phyloP scores from a whole-genome alignment of 2,329 filamentous ascomycete genomes.

The Aspergillus piperis region DNA sequence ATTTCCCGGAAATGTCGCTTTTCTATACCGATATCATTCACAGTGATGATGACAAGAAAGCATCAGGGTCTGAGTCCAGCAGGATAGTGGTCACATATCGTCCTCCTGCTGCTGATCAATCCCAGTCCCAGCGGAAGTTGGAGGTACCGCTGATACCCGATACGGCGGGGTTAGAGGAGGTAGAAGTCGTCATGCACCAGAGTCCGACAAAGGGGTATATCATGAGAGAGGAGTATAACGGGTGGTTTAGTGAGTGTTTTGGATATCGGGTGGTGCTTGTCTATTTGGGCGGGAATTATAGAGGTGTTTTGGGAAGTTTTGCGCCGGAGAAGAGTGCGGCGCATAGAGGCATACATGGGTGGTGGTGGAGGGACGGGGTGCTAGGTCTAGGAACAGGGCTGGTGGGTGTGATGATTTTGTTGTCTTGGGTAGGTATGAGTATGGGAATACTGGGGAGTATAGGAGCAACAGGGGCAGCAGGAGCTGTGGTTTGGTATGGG shows the following conservation, averaged over 20 bases:
- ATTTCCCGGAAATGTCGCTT: slow-evolving; percentile 62
- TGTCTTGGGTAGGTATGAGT: slow-evolving; percentile 6
- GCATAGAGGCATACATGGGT: slow-evolving; percentile 10
- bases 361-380: not conserved
- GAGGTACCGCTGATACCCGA: slow-evolving; percentile 61
- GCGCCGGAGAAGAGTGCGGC: slow-evolving; percentile 45
- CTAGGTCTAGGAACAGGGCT: not conserved
- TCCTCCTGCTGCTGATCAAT: slow-evolving; percentile 21
- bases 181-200: slow-evolving; percentile 61
- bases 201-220: slow-evolving; percentile 62
- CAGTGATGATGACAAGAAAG: slow-evolving; percentile 10
- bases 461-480: slow-evolving; percentile 8
- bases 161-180: slow-evolving; percentile 45
- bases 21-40: slow-evolving; percentile 61
- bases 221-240: slow-evolving; percentile 62
- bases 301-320: slow-evolving; percentile 64
- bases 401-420: slow-evolving; percentile 9
- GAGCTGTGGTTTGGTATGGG: slow-evolving; percentile 9
- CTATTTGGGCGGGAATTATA: slow-evolving; percentile 64
- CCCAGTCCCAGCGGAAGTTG: slow-evolving; percentile 34
- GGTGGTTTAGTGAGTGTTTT: slow-evolving; percentile 69
- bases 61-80: slow-evolving; percentile 23
- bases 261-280: slow-evolving; percentile 63
- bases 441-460: not conserved
- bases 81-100: slow-evolving; percentile 46